Conservation (phyloP, 1,284 basidiomycete species). For the Microbotryum lychnidis-dioicae region DNA sequence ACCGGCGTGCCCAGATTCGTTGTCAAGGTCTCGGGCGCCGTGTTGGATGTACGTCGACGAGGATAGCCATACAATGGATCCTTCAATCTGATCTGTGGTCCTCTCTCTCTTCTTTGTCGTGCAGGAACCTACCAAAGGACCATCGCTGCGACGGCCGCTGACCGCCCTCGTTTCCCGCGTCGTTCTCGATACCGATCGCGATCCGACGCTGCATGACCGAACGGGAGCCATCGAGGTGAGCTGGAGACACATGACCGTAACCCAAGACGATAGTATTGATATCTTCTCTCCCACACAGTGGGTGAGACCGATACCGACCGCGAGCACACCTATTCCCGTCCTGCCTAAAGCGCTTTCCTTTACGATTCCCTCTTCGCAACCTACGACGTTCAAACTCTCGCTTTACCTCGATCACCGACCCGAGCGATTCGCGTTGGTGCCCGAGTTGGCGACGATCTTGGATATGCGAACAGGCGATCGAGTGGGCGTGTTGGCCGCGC, state of each 20-base stretch:
- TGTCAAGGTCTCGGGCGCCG: slow-evolving; percentile 29
- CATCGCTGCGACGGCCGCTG: slow-evolving; percentile 60
- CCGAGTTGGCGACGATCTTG: slow-evolving; percentile 67
- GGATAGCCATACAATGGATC: too few species aligned
- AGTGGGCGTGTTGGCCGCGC: slow-evolving; percentile 65
- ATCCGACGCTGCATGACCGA: slow-evolving; percentile 57
- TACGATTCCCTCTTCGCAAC: slow-evolving; percentile 4
- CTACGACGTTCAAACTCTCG: slow-evolving; percentile 51
- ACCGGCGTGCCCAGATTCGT: slow-evolving; percentile 20
- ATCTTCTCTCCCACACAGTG: too few species aligned
- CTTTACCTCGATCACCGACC: slow-evolving; percentile 78
- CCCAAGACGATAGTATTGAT: background rate
- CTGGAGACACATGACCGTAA: too few species aligned
- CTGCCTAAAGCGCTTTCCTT: background rate
- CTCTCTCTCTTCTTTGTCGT: too few species aligned
- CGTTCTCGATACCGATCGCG: slow-evolving; percentile 78
- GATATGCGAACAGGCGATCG: slow-evolving; percentile 80
- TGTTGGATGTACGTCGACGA: slow-evolving; percentile 12
- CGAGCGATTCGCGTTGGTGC: slow-evolving; percentile 71
- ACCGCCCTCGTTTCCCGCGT: slow-evolving; percentile 76
- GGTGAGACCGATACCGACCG: background rate
- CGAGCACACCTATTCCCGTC: background rate
- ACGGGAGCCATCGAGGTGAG: slow-evolving; percentile 5
- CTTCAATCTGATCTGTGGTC: too few species aligned
- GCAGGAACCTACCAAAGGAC: slow-evolving; percentile 17